Percentiles rank a stretch among this genome's conserved stretches.
These are phyloP conservation scores for Suhomyces pyralidae DNA, from an alignment of 805 yeast genomes.

Conservation along the genomic window DNA sequence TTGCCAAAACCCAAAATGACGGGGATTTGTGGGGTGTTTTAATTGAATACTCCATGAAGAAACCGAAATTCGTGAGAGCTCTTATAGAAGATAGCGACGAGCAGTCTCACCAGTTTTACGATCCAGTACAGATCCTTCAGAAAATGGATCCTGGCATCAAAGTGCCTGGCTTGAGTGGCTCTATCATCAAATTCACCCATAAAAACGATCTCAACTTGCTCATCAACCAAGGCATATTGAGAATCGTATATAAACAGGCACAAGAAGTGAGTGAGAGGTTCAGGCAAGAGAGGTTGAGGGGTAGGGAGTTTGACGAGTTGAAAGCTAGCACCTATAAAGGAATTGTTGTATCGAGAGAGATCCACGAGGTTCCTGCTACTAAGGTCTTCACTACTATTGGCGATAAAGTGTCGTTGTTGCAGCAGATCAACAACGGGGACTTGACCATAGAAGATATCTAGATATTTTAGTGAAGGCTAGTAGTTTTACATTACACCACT, in stretches of 20 bases:
- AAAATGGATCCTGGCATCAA: conserved; percentile 12
- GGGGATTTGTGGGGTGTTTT: conserved; percentile 78
- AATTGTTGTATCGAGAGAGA: neutral
- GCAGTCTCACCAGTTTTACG: conserved; percentile 27
- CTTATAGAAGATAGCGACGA: conserved; percentile 65
- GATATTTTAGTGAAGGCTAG: neutral
- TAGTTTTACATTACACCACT: too few species aligned
- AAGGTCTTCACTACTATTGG: neutral
- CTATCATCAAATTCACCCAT: conserved; percentile 57
- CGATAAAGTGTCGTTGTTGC: neutral
- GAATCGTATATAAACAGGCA: conserved; percentile 19
- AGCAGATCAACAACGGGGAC: neutral
- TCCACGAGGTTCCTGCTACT: neutral
- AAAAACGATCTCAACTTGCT: conserved; percentile 55
- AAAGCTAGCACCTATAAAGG: neutral
- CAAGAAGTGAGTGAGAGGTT: conserved; percentile 7
- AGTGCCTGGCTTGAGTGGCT: conserved; percentile 63
- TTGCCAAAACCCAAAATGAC: conserved; percentile 67
- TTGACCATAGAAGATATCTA: neutral
- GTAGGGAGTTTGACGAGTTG: conserved; percentile 2
- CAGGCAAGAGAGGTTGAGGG: conserved; percentile 4
- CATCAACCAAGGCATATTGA: conserved; percentile 53
- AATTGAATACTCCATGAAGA: conserved; percentile 63
- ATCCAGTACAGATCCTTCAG: conserved; percentile 7
- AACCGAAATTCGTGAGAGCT: conserved; percentile 74